A percentile compares a stretch with the other conserved stretches of the same genome.
These are phyloP conservation scores for Diaporthe capsici DNA, from an alignment of 2,329 filamentous ascomycete species.

Conservation along the genomic window DNA sequence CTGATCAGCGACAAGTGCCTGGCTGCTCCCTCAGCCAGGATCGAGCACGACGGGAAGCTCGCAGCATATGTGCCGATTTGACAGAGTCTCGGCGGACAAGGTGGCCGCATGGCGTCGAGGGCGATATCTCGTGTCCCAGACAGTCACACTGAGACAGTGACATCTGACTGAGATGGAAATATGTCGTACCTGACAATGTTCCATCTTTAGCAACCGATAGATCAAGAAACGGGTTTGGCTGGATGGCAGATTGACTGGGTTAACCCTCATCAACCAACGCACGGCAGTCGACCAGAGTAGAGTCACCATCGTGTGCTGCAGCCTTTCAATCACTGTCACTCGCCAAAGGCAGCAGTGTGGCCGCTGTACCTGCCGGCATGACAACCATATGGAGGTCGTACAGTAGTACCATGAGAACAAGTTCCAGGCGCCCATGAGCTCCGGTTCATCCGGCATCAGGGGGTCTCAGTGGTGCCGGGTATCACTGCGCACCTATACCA, in stretches of 20 bases:
- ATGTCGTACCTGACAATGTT: neutral
- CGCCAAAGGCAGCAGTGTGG: neutral
- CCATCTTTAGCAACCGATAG: constrained; percentile 17
- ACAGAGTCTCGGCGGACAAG: neutral
- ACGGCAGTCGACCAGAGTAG: neutral
- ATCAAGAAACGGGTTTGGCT: neutral
- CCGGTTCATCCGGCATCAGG: constrained; percentile 12
- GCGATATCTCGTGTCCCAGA: constrained; percentile 25
- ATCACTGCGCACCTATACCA: neutral
- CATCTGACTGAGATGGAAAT: neutral
- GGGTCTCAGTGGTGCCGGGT: neutral
- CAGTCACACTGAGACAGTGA: neutral
- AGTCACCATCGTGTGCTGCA: neutral
- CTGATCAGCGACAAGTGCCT: neutral
- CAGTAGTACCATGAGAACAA: neutral
- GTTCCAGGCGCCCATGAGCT: neutral
- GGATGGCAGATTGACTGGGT: neutral
- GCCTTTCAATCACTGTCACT: neutral
- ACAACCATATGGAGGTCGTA: neutral
- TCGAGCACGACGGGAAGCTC: neutral
- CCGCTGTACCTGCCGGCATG: neutral
- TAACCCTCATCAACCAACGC: neutral
- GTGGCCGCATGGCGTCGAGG: constrained; percentile 23
- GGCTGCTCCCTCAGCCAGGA: constrained; percentile 25
- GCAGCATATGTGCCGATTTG: constrained; percentile 8